Evolutionary conservation across 2,329 filamentous ascomycete genomes (phyloP), one percentile per base, ranked within the genome.

Genomic region (Diaporthe sp.): DNA sequence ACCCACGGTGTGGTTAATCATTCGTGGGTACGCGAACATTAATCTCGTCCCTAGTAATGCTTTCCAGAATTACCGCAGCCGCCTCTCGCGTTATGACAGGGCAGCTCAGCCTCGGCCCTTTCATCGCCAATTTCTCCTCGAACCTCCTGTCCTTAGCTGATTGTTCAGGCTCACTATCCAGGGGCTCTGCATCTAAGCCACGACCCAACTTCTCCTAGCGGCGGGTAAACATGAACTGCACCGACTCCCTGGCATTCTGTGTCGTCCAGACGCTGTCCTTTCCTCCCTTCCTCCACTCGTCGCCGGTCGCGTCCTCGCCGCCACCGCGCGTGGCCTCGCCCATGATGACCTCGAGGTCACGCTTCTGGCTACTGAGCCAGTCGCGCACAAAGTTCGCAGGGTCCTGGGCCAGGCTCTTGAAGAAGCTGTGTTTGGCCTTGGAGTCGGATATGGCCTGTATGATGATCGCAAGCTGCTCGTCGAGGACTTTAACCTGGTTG

Each of bases 381-480:
- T 94, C 92, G 78, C 91, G 92, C 76, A 98, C 89, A 80, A 98
- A 98, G 17, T 90, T 91, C 22, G 94, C 93, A 0, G 97, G 97
- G 79, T 98, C 95, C 78, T 93, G 91, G 76, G 92, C 91, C 78
- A 98, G 88, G 7, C 92, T 91, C 9, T 91, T 92, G 84, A 97
- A 93, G 87, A 99, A 99, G 22, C 93, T 91, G 83, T 98, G 95
- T 83, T 98, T 98, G 34, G 95, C 94, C 82, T 98, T 98, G 37
- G 94, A 95, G 79, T 95, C 92, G 39, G 92, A 90, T 60, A 98
- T 90, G 1, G 94, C 95, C 83, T 98, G 95, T 74, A 98, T 88
- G 28, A 98, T 88, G 19, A 94, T 88, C 0, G 95, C 94, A 4
- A 98, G 89, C 79, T 98, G 94, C 75, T 98, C 95, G 81, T 99